A percentile compares a stretch with the other conserved stretches of the same genome.
Evolutionary conservation across 352 stramenopile genomes (phyloP).

Genomic region (Globisporangium rhizosaccharum): DNA sequence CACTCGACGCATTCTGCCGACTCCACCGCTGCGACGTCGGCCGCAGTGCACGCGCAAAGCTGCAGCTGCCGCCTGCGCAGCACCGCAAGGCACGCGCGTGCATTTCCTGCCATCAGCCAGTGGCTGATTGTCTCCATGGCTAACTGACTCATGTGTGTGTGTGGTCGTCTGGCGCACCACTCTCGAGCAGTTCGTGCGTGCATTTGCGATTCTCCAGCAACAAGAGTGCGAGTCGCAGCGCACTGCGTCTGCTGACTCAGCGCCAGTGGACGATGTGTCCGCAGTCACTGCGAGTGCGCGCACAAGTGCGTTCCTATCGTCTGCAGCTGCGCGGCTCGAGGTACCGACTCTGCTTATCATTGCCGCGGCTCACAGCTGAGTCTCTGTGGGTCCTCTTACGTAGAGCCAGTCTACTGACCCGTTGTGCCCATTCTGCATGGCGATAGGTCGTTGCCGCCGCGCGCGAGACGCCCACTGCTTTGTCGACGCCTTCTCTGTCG

Average conservation of each 20-base stretch:
- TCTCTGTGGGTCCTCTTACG: background rate
- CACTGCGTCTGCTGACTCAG: background rate
- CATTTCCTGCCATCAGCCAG: background rate
- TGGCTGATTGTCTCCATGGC: background rate
- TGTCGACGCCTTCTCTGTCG: too few species aligned
- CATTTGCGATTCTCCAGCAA: background rate
- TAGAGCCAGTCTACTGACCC: too few species aligned
- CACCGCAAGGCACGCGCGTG: slow-evolving; percentile 22
- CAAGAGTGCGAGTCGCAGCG: background rate
- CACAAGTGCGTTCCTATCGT: slow-evolving; percentile 37
- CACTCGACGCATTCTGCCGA: slow-evolving; percentile 47
- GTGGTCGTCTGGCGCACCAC: background rate
- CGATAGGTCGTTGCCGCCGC: too few species aligned
- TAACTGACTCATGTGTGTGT: background rate
- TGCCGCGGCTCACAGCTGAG: too few species aligned
- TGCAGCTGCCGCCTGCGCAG: slow-evolving; percentile 27
- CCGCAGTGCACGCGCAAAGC: slow-evolving; percentile 24
- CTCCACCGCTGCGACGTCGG: slow-evolving; percentile 48
- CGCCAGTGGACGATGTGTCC: too few species aligned
- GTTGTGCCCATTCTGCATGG: too few species aligned
- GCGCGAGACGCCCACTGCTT: too few species aligned
- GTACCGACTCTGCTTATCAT: slow-evolving; percentile 1
- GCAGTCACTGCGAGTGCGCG: background rate
- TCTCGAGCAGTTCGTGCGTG: background rate
- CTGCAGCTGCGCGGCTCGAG: slow-evolving; percentile 30